phyloP scores from a whole-genome alignment of 2,329 filamentous ascomycete species.

The Penicillium thymicola region DNA sequence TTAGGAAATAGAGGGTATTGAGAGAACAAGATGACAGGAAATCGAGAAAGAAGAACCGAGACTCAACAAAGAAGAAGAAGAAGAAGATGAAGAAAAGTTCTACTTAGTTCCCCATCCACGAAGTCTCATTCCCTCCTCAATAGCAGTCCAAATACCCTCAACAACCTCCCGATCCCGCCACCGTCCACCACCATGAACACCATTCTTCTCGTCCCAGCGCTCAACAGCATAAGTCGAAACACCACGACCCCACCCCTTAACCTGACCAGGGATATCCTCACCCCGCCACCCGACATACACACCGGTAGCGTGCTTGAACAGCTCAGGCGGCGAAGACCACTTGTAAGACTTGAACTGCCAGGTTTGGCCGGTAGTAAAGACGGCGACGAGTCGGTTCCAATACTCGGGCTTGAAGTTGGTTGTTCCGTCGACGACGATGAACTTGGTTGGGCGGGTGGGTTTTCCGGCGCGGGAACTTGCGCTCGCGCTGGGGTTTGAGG shows the following conservation, averaged over 20 bases:
- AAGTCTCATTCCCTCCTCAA: constrained; percentile 82
- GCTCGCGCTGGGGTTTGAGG: constrained; percentile 24
- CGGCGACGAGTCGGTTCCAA: constrained; percentile 90
- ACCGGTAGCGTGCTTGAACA: constrained; percentile 85
- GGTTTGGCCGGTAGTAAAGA: constrained; percentile 94
- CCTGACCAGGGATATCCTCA: constrained; percentile 71
- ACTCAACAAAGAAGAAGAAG: background rate
- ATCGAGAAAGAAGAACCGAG: background rate
- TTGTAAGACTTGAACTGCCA: constrained; percentile 99
- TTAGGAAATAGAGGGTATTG: constrained; percentile 3
- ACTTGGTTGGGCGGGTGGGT: constrained; percentile 68
- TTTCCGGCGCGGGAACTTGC: constrained; percentile 47
- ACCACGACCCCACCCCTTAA: constrained; percentile 80
- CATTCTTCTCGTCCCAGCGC: constrained; percentile 63
- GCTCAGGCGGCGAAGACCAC: constrained; percentile 81
- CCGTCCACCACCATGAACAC: constrained; percentile 39
- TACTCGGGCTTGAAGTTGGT: constrained; percentile 98
- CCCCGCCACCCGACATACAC: constrained; percentile 90
- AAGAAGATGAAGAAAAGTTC: background rate
- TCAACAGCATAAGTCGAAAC: constrained; percentile 80
- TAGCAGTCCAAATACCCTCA: constrained; percentile 84
- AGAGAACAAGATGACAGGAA: constrained; percentile 6
- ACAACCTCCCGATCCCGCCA: constrained; percentile 93
- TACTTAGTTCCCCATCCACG: constrained; percentile 66
- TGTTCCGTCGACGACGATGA: constrained; percentile 90